Evolutionary conservation across 495 filamentous ascomycete species (phyloP).

Genomic region (Penicillium herquei): DNA sequence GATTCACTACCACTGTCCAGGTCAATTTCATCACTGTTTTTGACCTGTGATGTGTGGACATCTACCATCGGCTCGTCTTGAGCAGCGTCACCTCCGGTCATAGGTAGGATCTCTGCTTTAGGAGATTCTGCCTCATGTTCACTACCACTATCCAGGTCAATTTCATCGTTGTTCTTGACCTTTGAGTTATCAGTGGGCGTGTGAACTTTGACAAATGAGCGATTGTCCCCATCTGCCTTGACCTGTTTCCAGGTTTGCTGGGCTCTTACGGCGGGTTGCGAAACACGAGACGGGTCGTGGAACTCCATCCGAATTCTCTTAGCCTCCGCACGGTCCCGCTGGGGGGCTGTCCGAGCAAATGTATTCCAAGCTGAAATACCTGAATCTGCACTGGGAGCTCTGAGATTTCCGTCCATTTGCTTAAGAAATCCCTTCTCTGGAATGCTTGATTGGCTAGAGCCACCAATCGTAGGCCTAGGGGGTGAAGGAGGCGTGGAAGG

Average conservation of each 20-base stretch:
- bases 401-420: too few relatives aligned
- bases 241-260: background rate
- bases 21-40: conserved; percentile 52
- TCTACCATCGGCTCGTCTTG: background rate
- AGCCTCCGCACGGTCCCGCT: background rate
- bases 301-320: background rate
- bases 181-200: background rate
- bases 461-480: too few relatives aligned
- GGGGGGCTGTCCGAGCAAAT: background rate
- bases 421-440: too few relatives aligned
- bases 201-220: background rate
- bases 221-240: background rate
- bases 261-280: background rate
- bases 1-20: conserved; percentile 55
- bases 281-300: background rate
- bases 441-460: too few relatives aligned
- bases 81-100: too few relatives aligned
- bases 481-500: background rate
- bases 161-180: conserved; percentile 46
- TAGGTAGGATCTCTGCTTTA: too few relatives aligned
- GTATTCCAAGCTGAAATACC: background rate
- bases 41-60: background rate
- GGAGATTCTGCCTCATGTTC: too few relatives aligned
- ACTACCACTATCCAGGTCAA: conserved; percentile 55
- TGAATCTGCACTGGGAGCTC: too few relatives aligned